A percentile compares a stretch with the other conserved stretches of the same genome.
Evolutionary conservation across 345 rosid genomes (phyloP).

Genomic region (Salix udensis): DNA sequence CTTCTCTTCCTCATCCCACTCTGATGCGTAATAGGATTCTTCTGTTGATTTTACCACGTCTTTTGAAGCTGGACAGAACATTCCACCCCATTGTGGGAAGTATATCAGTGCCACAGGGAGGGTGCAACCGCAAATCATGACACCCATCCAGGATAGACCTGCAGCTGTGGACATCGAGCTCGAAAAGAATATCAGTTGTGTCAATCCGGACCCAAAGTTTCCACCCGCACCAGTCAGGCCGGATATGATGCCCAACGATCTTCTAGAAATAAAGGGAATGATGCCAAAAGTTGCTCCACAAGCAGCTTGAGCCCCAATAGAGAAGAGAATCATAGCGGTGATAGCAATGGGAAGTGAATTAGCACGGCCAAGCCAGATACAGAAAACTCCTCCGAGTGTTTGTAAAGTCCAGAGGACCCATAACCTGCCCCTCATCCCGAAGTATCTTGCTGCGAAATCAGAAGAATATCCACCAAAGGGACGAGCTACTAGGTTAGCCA

Average conservation of each 20-base stretch:
- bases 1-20: slow-evolving; percentile 73
- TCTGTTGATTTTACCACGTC: slow-evolving; percentile 43
- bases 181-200: slow-evolving; percentile 64
- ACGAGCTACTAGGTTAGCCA: slow-evolving; percentile 75
- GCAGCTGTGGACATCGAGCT: slow-evolving; percentile 47
- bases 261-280: slow-evolving; percentile 67
- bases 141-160: slow-evolving; percentile 69
- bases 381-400: slow-evolving; percentile 67
- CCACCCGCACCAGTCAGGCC: slow-evolving; percentile 79
- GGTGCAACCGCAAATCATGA: slow-evolving; percentile 58
- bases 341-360: slow-evolving; percentile 63
- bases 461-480: slow-evolving; percentile 77
- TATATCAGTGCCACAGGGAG: slow-evolving; percentile 60
- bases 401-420: slow-evolving; percentile 77
- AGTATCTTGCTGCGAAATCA: slow-evolving; percentile 46
- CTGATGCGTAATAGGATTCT: slow-evolving; percentile 50
- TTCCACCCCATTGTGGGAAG: slow-evolving; percentile 83
- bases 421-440: slow-evolving; percentile 79
- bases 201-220: slow-evolving; percentile 75
- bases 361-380: slow-evolving; percentile 71
- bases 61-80: slow-evolving; percentile 57
- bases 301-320: slow-evolving; percentile 73
- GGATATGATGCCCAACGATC: slow-evolving; percentile 70
- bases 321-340: slow-evolving; percentile 71
- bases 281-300: slow-evolving; percentile 82